Conservation (phyloP, 257 asterid genomes). For the Nicotiana tabacum region DNA sequence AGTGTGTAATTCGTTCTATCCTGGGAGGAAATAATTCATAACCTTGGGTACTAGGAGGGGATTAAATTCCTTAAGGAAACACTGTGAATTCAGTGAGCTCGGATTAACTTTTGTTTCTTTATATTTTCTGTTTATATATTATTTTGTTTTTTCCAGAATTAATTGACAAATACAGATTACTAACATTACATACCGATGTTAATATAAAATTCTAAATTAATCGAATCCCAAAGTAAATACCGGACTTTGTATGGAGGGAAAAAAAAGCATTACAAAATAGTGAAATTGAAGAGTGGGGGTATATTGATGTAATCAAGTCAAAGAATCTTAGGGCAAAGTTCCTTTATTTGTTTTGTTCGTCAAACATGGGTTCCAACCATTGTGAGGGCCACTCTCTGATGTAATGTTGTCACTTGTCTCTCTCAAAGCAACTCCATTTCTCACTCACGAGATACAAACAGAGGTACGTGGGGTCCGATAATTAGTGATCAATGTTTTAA, state of each 20-base stretch:
- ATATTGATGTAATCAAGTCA: not conserved
- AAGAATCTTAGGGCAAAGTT: not conserved
- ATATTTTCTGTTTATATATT: too few relatives aligned
- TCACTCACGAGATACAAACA: not conserved
- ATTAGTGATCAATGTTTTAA: too few relatives aligned
- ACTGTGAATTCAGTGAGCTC: too few relatives aligned
- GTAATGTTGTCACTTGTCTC: not conserved
- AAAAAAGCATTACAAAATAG: not conserved
- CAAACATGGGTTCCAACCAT: slow-evolving; percentile 23
- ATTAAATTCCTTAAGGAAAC: too few relatives aligned
- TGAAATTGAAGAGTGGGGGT: not conserved
- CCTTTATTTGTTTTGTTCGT: slow-evolving; percentile 4
- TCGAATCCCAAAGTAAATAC: not conserved
- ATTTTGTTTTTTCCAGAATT: too few relatives aligned
- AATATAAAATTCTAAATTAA: not conserved
- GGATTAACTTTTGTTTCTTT: too few relatives aligned
- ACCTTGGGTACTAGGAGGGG: too few relatives aligned
- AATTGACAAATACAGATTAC: too few relatives aligned
- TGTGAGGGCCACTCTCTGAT: not conserved
- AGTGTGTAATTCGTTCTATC: too few relatives aligned
- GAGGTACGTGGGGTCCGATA: slow-evolving; percentile 1
- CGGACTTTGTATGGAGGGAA: too few relatives aligned
- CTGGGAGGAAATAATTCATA: too few relatives aligned
- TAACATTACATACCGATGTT: too few relatives aligned
- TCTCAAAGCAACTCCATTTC: not conserved